These are phyloP conservation scores for Wickerhamiella dianesei DNA, from an alignment of 805 yeast species.

Conservation along the genomic window DNA sequence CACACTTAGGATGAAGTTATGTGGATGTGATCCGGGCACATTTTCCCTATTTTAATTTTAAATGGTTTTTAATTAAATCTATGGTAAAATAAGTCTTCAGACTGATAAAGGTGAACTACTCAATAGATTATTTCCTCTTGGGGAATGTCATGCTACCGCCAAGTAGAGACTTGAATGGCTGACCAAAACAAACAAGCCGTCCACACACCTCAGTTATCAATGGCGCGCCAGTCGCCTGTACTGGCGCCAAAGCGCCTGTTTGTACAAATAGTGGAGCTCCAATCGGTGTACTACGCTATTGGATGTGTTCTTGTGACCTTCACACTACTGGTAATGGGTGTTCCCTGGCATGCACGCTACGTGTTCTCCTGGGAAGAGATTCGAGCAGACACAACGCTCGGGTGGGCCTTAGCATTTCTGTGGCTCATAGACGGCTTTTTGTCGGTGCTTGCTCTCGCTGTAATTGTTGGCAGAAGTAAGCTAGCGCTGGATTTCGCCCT, in stretches of 20 bases:
- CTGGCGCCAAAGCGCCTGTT: constrained; percentile 47
- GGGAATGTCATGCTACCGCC: no score
- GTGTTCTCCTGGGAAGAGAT: constrained; percentile 71
- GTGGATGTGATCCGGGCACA: background rate
- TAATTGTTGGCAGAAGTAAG: constrained; percentile 84
- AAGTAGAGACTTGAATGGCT: no score
- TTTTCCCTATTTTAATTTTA: no score
- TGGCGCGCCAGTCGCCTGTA: constrained; percentile 28
- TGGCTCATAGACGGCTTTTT: constrained; percentile 79
- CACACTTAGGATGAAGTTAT: background rate
- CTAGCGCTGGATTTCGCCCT: constrained; percentile 93
- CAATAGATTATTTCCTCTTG: no score
- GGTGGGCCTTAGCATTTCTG: constrained; percentile 54
- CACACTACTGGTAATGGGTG: constrained; percentile 57
- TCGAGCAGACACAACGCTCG: constrained; percentile 62
- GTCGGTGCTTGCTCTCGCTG: constrained; percentile 70
- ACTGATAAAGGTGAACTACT: no score
- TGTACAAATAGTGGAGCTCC: constrained; percentile 65
- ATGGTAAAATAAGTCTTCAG: no score
- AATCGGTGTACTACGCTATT: constrained; percentile 60
- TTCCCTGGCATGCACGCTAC: constrained; percentile 52
- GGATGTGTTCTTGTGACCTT: constrained; percentile 55
- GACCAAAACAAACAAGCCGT: background rate
- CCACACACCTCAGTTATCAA: background rate
- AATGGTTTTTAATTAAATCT: no score